Conservation (phyloP, 768 basidiomycete genomes). For the Russula virescens region DNA sequence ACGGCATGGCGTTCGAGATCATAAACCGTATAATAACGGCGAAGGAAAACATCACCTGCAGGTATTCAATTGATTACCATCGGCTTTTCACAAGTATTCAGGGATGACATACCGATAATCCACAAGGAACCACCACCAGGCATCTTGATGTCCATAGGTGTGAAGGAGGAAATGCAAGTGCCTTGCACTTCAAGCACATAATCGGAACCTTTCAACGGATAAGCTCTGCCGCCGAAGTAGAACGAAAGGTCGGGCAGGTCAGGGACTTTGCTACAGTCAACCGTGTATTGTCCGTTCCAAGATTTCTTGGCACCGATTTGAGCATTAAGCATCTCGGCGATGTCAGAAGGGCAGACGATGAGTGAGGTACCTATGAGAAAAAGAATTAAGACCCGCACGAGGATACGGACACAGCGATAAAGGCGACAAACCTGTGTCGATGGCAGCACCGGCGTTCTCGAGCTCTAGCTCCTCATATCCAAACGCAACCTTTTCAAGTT, state of each 20-base stretch:
- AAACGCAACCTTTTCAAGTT: conserved; percentile 80
- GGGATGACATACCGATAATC: conserved; percentile 66
- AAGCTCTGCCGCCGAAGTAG: conserved; percentile 74
- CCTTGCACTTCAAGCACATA: conserved; percentile 89
- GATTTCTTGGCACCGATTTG: conserved; percentile 90
- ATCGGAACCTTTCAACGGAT: conserved; percentile 74
- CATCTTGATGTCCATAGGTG: conserved; percentile 82
- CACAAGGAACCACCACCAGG: conserved; percentile 68
- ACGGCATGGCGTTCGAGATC: conserved; percentile 74
- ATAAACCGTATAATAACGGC: conserved; percentile 90
- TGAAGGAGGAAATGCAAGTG: conserved; percentile 92
- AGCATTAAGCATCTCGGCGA: conserved; percentile 96
- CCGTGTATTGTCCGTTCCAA: conserved; percentile 94
- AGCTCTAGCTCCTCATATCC: conserved; percentile 86
- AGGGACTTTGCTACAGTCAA: conserved; percentile 86
- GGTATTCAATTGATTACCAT: not conserved
- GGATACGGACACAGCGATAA: not conserved
- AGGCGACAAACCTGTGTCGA: conserved; percentile 63
- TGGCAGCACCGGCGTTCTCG: conserved; percentile 90
- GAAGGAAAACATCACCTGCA: conserved; percentile 82
- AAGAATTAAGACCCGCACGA: not conserved
- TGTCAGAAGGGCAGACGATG: conserved; percentile 87
- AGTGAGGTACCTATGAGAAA: conserved; percentile 70
- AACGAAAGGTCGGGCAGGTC: conserved; percentile 78
- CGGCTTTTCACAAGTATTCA: not conserved